phyloP scores from a whole-genome alignment of 2,329 filamentous ascomycete genomes.

The Plenodomus lindquistii region DNA sequence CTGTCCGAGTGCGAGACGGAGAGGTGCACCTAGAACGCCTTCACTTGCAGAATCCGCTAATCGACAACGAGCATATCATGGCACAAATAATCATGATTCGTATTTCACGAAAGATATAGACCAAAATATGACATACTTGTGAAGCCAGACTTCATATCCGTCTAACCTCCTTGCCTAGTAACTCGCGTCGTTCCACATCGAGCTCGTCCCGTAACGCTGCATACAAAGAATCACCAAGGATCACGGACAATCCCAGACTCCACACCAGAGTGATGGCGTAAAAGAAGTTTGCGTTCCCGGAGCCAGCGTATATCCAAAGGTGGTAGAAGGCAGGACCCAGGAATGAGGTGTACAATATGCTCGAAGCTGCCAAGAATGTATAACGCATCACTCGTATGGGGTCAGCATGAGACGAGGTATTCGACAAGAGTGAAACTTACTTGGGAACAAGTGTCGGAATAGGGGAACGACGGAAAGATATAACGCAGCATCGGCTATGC shows the following conservation, averaged over 20 bases:
- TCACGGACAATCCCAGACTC: constrained; percentile 84
- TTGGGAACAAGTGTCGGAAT: constrained; percentile 87
- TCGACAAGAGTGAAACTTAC: constrained; percentile 51
- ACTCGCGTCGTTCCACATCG: constrained; percentile 88
- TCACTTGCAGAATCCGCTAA: too few species aligned
- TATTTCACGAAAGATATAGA: too few species aligned
- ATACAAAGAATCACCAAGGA: constrained; percentile 87
- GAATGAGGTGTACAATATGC: constrained; percentile 83
- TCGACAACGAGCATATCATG: too few species aligned
- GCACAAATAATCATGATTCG: too few species aligned
- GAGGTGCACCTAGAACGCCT: too few species aligned
- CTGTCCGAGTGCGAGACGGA: too few species aligned
- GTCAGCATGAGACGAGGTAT: constrained; percentile 9
- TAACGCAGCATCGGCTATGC: constrained; percentile 83
- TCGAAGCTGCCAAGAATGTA: constrained; percentile 81
- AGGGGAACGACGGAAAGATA: constrained; percentile 83
- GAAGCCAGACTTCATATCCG: too few species aligned
- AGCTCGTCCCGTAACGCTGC: constrained; percentile 89
- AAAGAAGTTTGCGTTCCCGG: constrained; percentile 98
- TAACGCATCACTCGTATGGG: constrained; percentile 76
- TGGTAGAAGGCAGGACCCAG: constrained; percentile 95
- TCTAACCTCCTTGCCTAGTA: constrained; percentile 83
- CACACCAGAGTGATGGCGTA: constrained; percentile 99
- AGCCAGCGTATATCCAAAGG: constrained; percentile 97
- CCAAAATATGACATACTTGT: too few species aligned